Evolutionary conservation across 2,329 filamentous ascomycete species (phyloP).

Genomic region (Stenocarpella maydis): DNA sequence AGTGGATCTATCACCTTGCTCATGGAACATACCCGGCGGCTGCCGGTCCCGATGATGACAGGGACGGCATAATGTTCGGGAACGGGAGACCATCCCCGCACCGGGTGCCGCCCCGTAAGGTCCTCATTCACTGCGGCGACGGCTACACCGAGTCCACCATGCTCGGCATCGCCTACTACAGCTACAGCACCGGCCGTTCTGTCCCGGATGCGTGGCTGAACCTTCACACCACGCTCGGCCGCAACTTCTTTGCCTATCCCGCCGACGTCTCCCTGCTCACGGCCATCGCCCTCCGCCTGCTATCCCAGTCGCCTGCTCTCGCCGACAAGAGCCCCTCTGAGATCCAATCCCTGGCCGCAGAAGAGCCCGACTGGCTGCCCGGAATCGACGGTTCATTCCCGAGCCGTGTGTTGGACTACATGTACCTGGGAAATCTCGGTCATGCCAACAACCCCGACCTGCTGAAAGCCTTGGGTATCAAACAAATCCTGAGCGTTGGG

Average conservation of each 20-base stretch:
- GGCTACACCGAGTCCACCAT: slow-evolving; percentile 96
- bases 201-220: slow-evolving; percentile 88
- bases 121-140: slow-evolving; percentile 92
- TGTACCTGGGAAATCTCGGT: slow-evolving; percentile 93
- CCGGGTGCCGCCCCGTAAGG: slow-evolving; percentile 60
- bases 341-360: slow-evolving; percentile 59
- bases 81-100: slow-evolving; percentile 28
- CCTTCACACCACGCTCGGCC: slow-evolving; percentile 79
- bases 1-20: slow-evolving; percentile 87
- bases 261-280: slow-evolving; percentile 87
- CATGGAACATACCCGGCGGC: slow-evolving; percentile 63
- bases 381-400: slow-evolving; percentile 90
- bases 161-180: slow-evolving; percentile 88
- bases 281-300: slow-evolving; percentile 76
- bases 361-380: slow-evolving; percentile 81
- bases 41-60: slow-evolving; percentile 53
- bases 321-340: slow-evolving; percentile 59
- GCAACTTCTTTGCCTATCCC: slow-evolving; percentile 97
- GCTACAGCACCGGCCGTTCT: slow-evolving; percentile 85
- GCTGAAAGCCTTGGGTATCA: slow-evolving; percentile 80
- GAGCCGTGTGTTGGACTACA: slow-evolving; percentile 87
- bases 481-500: slow-evolving; percentile 88
- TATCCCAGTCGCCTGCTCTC: slow-evolving; percentile 72
- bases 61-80: slow-evolving; percentile 62
- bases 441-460: slow-evolving; percentile 95